phyloP scores from a whole-genome alignment of 148 eudicot genomes.

The Amaranthus palmeri region DNA sequence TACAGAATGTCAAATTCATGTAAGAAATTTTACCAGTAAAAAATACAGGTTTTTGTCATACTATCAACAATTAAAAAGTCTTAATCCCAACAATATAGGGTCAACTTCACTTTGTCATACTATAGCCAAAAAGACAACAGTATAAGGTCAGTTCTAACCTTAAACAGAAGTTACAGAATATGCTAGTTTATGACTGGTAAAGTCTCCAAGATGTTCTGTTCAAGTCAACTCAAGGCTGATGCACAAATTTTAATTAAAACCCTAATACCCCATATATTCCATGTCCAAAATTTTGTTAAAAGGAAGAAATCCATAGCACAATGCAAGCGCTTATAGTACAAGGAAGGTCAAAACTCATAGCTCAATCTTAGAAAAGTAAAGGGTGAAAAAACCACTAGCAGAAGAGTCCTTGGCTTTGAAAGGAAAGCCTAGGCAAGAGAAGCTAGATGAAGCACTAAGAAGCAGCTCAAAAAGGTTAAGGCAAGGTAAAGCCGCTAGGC shows the following conservation, averaged over 20 bases:
- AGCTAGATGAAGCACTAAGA: no score
- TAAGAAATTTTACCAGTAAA: background rate
- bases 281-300: background rate
- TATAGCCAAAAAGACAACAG: background rate
- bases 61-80: background rate
- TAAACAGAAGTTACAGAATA: no score
- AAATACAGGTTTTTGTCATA: background rate
- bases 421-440: no score
- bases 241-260: background rate
- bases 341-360: background rate
- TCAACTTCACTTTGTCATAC: background rate
- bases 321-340: background rate
- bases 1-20: background rate
- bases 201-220: background rate
- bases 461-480: no score
- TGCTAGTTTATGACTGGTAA: background rate
- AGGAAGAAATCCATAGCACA: background rate
- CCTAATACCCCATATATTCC: background rate
- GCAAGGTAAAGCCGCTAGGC: no score
- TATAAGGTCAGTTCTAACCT: no score
- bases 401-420: no score
- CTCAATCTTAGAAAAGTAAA: background rate
- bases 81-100: background rate
- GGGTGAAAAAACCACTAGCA: no score
- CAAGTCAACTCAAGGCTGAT: background rate